Conservation (phyloP, 805 yeast species). For the Saccharomycopsis javanensis region DNA sequence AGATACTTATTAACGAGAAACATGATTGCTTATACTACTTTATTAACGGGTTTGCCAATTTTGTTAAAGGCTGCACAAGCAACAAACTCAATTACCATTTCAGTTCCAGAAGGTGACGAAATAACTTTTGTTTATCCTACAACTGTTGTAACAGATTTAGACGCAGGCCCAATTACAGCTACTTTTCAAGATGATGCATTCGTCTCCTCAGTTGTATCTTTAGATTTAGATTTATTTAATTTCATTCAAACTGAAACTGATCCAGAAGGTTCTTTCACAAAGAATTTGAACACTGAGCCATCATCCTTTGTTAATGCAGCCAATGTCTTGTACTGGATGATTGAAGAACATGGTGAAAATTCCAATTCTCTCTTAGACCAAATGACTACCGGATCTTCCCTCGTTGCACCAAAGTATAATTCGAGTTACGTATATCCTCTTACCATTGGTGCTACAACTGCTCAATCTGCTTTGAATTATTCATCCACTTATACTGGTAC, state of each 20-base stretch:
- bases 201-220: background rate
- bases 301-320: background rate
- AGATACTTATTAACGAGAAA: background rate
- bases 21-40: background rate
- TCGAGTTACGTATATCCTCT: background rate
- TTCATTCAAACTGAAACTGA: conserved; percentile 1
- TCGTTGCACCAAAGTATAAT: background rate
- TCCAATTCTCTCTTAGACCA: background rate
- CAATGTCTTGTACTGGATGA: background rate
- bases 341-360: background rate
- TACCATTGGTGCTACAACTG: background rate
- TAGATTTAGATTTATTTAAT: background rate
- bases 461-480: background rate
- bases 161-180: background rate
- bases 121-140: background rate
- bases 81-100: background rate
- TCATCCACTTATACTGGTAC: background rate
- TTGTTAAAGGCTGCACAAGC: background rate
- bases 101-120: background rate
- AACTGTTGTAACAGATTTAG: background rate
- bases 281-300: background rate
- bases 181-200: background rate
- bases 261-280: background rate
- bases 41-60: background rate
- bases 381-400: background rate